These are phyloP conservation scores for Coprinopsis strossmayeri DNA, from an alignment of 768 basidiomycete species.

Conservation along the genomic window DNA sequence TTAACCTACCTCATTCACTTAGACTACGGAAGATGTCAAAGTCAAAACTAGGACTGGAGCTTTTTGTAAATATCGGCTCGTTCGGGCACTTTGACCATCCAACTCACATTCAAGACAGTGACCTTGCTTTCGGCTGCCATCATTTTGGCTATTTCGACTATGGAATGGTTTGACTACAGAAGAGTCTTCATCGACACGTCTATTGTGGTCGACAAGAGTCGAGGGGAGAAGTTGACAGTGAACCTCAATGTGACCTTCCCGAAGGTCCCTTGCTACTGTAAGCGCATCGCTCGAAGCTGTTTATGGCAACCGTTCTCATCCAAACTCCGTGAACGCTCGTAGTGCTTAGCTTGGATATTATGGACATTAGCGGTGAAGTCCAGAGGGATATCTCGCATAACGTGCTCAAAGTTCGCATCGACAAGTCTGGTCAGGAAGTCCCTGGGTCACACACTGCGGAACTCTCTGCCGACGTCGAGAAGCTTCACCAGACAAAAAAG, in stretches of 20 bases:
- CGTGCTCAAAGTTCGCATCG: constrained; percentile 76
- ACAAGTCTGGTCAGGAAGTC: constrained; percentile 51
- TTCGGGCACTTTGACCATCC: too few species aligned
- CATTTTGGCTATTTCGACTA: constrained; percentile 83
- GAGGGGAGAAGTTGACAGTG: constrained; percentile 92
- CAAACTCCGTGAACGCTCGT: constrained; percentile 1
- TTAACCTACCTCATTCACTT: constrained; percentile 14
- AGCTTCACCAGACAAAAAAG: constrained; percentile 53
- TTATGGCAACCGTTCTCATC: neutral
- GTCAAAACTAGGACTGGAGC: constrained; percentile 96
- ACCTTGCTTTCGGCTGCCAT: constrained; percentile 89
- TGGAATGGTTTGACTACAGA: constrained; percentile 96
- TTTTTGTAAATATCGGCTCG: constrained; percentile 61
- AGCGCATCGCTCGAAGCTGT: constrained; percentile 27
- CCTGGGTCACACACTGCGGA: constrained; percentile 50
- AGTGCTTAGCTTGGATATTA: constrained; percentile 95
- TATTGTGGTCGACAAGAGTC: constrained; percentile 88
- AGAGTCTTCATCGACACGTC: constrained; percentile 83
- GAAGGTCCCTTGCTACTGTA: constrained; percentile 94
- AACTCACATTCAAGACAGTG: constrained; percentile 65
- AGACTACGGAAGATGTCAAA: constrained; percentile 99
- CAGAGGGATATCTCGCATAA: constrained; percentile 90
- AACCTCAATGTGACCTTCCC: constrained; percentile 93
- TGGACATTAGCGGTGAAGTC: constrained; percentile 97
- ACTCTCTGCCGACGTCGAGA: constrained; percentile 84